These are phyloP conservation scores for Paramecium sexaurelia DNA, from an alignment of 73 alveolate species.

Conservation along the genomic window DNA sequence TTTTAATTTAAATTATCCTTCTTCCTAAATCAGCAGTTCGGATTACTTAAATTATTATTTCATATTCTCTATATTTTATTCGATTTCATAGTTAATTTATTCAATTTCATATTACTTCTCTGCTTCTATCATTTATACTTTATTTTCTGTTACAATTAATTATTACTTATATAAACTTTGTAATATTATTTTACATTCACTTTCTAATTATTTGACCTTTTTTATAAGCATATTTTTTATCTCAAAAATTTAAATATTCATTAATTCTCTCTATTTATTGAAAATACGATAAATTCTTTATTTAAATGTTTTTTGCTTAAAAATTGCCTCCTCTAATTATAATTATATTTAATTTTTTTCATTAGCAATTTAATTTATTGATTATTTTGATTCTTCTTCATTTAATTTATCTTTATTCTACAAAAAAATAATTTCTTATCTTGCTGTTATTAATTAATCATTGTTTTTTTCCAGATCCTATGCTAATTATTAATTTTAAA, in stretches of 20 bases:
- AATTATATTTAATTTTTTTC: neutral
- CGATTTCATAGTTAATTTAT: neutral
- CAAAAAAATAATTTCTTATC: neutral
- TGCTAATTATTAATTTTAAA: neutral
- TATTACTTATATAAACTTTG: neutral
- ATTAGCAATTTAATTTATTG: neutral
- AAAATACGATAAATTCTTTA: neutral
- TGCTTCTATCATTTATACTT: neutral
- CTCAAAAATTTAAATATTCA: neutral
- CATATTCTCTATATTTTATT: neutral
- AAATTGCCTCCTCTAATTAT: neutral
- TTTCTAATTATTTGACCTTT: neutral
- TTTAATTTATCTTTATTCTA: neutral
- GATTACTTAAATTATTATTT: constrained; percentile 23
- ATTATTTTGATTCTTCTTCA: neutral
- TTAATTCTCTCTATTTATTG: neutral
- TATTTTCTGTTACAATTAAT: neutral
- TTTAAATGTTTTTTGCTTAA: neutral
- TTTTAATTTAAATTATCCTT: neutral
- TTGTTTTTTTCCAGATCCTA: neutral
- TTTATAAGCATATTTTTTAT: neutral
- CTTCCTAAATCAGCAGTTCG: constrained; percentile 24
- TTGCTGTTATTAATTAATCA: neutral
- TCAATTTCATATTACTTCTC: neutral
- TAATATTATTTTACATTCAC: constrained; percentile 33